Base-by-base conservation (phyloP, 2,329 filamentous ascomycete genomes). In the Penicillium sp. region DNA sequence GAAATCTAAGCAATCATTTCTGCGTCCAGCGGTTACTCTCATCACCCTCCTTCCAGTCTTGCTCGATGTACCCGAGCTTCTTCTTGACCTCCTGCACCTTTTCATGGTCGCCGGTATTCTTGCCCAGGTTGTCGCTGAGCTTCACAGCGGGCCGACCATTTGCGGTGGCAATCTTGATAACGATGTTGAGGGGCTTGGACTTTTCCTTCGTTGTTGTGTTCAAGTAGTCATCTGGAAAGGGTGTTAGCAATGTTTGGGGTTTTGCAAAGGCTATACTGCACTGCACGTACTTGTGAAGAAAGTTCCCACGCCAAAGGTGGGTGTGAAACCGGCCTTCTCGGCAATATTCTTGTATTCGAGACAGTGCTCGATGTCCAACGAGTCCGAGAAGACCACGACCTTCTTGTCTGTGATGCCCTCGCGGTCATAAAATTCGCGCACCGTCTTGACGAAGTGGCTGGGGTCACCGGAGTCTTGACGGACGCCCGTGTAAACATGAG, bases 301-400 rank as follows among this genome's bases (percentile, higher is more conserved):
- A 0, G 94, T 99, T 4, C 94, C 94, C 1, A 99, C 89, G 54
- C 94, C 94, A 75, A 99, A 99, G 0, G 88, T 89, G 10, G 93
- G 88, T 54, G 86, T 83, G 72, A 99, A 92, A 1, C 90, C 90
- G 12, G 86, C 84, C 32, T 85, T 82, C 60, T 97, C 91, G 0
- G 92, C 88, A 23, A 90, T 82, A 51, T 84, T 77, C 78, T 96
- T 96, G 77, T 97, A 99, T 70, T 95, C 85, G 43, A 97, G 79
- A 68, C 93, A 97, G 48, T 87, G 84, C 30, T 97, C 91, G 43
- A 97, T 89, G 68, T 97, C 90, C 51, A 99, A 78, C 4, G 92
- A 95, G 72, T 99, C 94, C 0, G 93, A 97, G 70, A 97, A 99
- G 3, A 99, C 93, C 54, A 99, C 88, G 0, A 84, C 85, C 79